Conservation (phyloP, 2,329 filamentous ascomycete species). For the Aspergillus phoenicis region DNA sequence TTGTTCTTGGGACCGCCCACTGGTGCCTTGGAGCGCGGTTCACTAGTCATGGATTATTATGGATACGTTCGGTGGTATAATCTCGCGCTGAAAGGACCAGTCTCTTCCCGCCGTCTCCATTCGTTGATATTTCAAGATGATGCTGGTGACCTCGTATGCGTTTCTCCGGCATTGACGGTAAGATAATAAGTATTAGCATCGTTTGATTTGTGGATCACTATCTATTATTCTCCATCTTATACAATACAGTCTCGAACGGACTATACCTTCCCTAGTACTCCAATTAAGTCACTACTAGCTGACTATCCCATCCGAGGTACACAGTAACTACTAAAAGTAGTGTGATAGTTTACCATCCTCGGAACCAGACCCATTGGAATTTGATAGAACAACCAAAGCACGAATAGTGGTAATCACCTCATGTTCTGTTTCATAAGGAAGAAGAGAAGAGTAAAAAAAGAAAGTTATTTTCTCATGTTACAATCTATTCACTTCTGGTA, state of each 20-base stretch:
- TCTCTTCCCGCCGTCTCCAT: background rate
- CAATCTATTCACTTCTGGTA: background rate
- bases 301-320: no score
- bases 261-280: background rate
- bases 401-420: background rate
- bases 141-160: background rate
- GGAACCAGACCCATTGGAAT: background rate
- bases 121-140: background rate
- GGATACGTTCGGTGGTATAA: conserved; percentile 1
- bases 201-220: no score
- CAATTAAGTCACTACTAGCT: no score
- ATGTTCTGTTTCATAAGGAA: background rate
- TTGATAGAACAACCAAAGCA: background rate
- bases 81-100: background rate
- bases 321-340: no score
- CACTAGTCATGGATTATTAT: background rate
- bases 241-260: background rate
- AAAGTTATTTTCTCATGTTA: background rate
- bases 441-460: no score
- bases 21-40: conserved; percentile 8
- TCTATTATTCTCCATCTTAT: background rate
- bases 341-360: background rate
- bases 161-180: background rate
- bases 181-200: background rate
- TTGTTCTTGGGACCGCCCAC: conserved; percentile 23